Conservation (phyloP, 345 rosid genomes). For the Ceriops decandra region DNA sequence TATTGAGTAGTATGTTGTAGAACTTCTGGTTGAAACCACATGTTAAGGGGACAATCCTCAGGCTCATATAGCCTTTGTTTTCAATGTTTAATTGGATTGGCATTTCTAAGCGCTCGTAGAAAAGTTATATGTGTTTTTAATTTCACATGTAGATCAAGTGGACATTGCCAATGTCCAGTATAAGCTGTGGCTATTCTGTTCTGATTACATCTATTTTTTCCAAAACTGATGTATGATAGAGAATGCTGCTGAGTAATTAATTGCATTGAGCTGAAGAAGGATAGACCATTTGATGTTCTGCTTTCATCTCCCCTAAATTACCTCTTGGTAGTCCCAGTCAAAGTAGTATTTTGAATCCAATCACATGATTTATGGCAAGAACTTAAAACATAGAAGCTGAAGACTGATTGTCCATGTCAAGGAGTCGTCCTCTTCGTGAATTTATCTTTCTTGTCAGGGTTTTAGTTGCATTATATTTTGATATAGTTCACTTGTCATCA, state of each 20-base stretch:
- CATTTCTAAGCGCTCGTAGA: conserved; percentile 8
- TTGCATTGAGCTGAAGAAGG: background rate
- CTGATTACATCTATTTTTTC: conserved; percentile 5
- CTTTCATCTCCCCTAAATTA: background rate
- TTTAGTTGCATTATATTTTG: too few relatives aligned
- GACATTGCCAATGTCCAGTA: conserved; percentile 34
- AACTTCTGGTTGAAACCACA: conserved; percentile 7
- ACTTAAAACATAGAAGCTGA: background rate
- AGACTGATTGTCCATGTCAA: too few relatives aligned
- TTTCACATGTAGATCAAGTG: conserved; percentile 22
- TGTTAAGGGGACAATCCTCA: conserved; percentile 17
- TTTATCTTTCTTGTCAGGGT: too few relatives aligned
- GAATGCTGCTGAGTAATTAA: conserved; percentile 10
- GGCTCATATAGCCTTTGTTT: conserved; percentile 23
- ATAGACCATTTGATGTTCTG: background rate
- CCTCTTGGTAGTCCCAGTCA: background rate
- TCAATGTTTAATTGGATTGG: background rate
- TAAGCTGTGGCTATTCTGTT: conserved; percentile 17
- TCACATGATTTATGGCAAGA: background rate
- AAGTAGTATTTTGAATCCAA: background rate
- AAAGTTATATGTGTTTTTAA: conserved; percentile 19
- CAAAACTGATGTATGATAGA: conserved; percentile 18
- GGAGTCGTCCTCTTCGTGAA: too few relatives aligned
- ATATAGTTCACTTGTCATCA: too few relatives aligned
- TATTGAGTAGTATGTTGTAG: conserved; percentile 2